These are phyloP conservation scores for Plenodomus tracheiphilus DNA, from an alignment of 2,329 filamentous ascomycete species.

Conservation along the genomic window DNA sequence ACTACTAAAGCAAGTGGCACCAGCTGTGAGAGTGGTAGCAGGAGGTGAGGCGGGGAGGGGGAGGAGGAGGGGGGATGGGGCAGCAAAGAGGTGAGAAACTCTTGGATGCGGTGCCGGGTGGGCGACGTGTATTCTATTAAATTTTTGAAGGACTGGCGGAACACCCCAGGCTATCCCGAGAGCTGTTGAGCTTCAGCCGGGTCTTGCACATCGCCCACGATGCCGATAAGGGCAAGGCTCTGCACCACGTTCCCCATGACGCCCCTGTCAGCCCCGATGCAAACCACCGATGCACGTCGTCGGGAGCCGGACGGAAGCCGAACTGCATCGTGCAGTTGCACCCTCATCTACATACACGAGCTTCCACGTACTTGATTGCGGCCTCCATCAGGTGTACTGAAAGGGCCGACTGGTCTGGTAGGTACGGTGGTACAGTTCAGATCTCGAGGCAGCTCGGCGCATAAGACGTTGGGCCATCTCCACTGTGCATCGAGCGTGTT, in stretches of 20 bases:
- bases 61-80: slow-evolving; percentile 9
- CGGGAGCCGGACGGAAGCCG: slow-evolving; percentile 12
- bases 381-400: background rate
- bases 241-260: slow-evolving; percentile 18
- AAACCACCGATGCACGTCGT: background rate
- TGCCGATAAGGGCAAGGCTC: slow-evolving; percentile 31
- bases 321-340: background rate
- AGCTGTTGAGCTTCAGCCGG: slow-evolving; percentile 43
- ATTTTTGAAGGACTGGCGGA: slow-evolving; percentile 23
- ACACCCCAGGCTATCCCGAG: slow-evolving; percentile 39
- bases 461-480: background rate
- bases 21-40: slow-evolving; percentile 5
- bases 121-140: slow-evolving; percentile 24
- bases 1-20: slow-evolving; percentile 4
- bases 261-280: slow-evolving; percentile 25
- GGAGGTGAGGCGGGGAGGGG: slow-evolving; percentile 6
- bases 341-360: background rate
- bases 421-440: background rate
- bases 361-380: slow-evolving; percentile 1
- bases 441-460: background rate
- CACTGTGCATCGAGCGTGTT: slow-evolving; percentile 13
- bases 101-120: background rate
- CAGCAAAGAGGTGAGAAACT: slow-evolving; percentile 7
- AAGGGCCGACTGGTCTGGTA: background rate
- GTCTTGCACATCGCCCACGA: slow-evolving; percentile 30